Conservation (phyloP, 2,329 filamentous ascomycete genomes). For the Byssochlamys sp. region DNA sequence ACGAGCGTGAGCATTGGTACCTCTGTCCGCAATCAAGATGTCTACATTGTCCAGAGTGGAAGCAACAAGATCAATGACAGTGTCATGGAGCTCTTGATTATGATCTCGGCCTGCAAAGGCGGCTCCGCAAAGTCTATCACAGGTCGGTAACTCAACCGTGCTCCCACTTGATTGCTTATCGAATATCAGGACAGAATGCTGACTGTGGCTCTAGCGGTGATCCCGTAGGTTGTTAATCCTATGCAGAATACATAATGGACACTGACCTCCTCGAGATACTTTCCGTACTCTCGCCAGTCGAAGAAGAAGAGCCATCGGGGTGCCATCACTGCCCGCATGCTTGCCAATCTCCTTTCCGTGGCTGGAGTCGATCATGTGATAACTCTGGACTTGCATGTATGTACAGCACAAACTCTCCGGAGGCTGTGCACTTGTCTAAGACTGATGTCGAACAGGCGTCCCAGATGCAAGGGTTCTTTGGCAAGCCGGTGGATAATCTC, state of each 20-base stretch:
- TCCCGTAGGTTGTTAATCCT: conserved; percentile 35
- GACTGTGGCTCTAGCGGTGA: conserved; percentile 27
- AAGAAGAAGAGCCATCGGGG: conserved; percentile 98
- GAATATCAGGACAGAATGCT: not conserved
- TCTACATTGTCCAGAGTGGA: conserved; percentile 96
- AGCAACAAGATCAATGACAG: conserved; percentile 95
- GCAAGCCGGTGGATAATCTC: conserved; percentile 92
- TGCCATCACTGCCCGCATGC: conserved; percentile 91
- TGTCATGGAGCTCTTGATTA: conserved; percentile 97
- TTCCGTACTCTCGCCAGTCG: conserved; percentile 97
- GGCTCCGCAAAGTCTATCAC: conserved; percentile 94
- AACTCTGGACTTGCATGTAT: conserved; percentile 82
- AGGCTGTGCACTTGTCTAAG: not conserved
- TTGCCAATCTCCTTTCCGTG: conserved; percentile 85
- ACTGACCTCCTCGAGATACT: conserved; percentile 53
- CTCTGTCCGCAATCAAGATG: conserved; percentile 89
- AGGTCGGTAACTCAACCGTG: conserved; percentile 48
- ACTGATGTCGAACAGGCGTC: conserved; percentile 46
- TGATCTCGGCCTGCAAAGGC: conserved; percentile 97
- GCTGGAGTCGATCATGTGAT: conserved; percentile 96
- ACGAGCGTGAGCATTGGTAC: conserved; percentile 58
- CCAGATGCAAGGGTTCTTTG: conserved; percentile 99
- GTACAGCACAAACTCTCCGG: conserved; percentile 14
- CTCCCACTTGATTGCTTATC: not conserved
- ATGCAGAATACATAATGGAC: conserved; percentile 19